Evolutionary conservation across 441 rosid genomes (phyloP).

Genomic region (Aleurites moluccanus): DNA sequence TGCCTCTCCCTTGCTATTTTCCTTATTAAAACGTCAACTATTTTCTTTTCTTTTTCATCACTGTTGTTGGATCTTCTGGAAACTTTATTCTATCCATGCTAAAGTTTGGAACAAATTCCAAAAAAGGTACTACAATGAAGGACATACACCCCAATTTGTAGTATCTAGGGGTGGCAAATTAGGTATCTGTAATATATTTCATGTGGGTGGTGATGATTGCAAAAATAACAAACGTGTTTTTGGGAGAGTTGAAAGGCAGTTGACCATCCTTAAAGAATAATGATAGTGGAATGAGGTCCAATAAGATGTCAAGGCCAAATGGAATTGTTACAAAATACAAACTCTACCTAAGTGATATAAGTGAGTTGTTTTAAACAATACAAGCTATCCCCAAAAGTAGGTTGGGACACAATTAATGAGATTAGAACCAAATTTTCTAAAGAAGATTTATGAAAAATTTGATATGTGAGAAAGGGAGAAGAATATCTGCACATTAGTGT

Average conservation of each 20-base stretch:
- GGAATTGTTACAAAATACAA: background rate
- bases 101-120: too few relatives aligned
- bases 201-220: background rate
- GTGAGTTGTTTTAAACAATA: background rate
- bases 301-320: background rate
- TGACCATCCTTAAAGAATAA: background rate
- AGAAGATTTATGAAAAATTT: background rate
- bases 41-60: background rate
- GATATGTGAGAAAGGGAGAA: background rate
- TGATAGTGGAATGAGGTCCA: background rate
- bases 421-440: background rate
- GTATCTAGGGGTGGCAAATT: background rate
- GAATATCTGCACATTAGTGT: background rate
- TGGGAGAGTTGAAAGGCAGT: background rate
- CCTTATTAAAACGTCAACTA: background rate
- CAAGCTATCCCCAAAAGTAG: background rate
- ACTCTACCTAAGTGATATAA: background rate
- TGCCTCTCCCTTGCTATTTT: background rate
- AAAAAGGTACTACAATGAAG: background rate
- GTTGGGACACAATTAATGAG: background rate
- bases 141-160: background rate
- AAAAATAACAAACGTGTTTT: background rate
- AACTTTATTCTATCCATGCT: too few relatives aligned
- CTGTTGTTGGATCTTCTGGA: background rate
- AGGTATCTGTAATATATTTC: background rate